Percentiles rank a stretch among this genome's conserved stretches.
These are phyloP conservation scores for Colletotrichum sp. DNA, from an alignment of 2,329 filamentous ascomycete genomes.

Conservation along the genomic window DNA sequence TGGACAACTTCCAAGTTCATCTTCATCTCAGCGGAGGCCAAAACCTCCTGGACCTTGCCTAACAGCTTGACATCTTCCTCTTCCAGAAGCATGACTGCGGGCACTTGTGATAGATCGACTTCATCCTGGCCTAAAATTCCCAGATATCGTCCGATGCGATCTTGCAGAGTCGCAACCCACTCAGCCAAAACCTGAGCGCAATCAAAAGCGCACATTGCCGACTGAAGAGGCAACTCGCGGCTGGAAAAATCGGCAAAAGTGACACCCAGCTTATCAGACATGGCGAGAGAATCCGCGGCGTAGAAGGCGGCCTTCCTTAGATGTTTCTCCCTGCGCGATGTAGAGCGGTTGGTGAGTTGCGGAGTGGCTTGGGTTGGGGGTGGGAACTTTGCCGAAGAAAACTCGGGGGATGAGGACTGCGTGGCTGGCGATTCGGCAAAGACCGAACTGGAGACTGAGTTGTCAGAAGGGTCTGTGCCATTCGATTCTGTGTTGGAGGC, in stretches of 20 bases:
- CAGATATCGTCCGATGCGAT: conserved; percentile 87
- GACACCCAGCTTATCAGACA: conserved; percentile 84
- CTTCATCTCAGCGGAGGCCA: conserved; percentile 79
- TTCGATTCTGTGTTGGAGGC: conserved; percentile 50
- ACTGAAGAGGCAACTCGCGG: conserved; percentile 86
- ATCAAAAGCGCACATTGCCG: conserved; percentile 90
- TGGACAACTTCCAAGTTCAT: conserved; percentile 62
- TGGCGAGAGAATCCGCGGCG: conserved; percentile 87
- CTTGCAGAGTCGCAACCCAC: conserved; percentile 92
- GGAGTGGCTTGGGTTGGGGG: conserved; percentile 23
- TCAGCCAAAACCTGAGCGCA: conserved; percentile 93
- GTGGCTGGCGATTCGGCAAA: conserved; percentile 57
- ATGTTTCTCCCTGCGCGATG: conserved; percentile 81
- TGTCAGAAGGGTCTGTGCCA: conserved; percentile 49
- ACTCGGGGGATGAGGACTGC: conserved; percentile 54
- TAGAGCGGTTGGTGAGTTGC: conserved; percentile 42
- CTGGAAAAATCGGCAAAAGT: conserved; percentile 85
- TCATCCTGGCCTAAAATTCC: conserved; percentile 85
- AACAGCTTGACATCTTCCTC: conserved; percentile 89
- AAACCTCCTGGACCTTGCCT: conserved; percentile 79
- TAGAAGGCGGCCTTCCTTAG: conserved; percentile 95
- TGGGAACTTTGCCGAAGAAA: conserved; percentile 41
- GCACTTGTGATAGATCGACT: conserved; percentile 79
- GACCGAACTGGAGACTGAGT: conserved; percentile 48
- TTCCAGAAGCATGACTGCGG: conserved; percentile 87